Evolutionary conservation across 306 rosid species (phyloP).

Genomic region (Glycine soja): DNA sequence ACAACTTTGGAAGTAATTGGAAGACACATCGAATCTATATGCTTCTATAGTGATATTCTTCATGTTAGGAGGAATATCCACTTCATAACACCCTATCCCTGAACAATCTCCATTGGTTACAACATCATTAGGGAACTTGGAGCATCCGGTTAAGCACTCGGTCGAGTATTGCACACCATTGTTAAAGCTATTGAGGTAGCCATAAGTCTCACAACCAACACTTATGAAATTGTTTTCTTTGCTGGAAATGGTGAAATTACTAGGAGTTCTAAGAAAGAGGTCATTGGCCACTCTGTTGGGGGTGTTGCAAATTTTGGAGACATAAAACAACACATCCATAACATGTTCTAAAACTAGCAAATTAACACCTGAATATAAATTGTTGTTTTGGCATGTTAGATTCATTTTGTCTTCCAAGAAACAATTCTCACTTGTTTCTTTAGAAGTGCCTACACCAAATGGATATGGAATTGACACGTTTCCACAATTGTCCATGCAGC

Average conservation of each 20-base stretch:
- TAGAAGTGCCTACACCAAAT: slow-evolving; percentile 28
- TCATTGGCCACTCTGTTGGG: neutral
- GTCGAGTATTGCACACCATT: neutral
- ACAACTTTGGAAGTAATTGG: neutral
- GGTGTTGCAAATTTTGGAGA: neutral
- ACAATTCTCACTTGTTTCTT: neutral
- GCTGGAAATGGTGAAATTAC: slow-evolving; percentile 25
- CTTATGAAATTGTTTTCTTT: slow-evolving; percentile 22
- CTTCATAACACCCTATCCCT: slow-evolving; percentile 39
- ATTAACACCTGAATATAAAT: neutral
- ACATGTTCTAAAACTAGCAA: neutral
- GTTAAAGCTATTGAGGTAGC: neutral
- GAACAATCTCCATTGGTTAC: neutral
- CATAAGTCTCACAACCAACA: slow-evolving; percentile 36
- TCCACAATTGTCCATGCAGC: slow-evolving; percentile 31
- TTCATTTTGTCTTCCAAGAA: slow-evolving; percentile 2
- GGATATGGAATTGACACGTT: slow-evolving; percentile 32
- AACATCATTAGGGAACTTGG: neutral
- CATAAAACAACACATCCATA: neutral
- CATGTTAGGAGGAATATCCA: slow-evolving; percentile 23
- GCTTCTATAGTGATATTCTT: neutral
- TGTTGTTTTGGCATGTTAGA: neutral
- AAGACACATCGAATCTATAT: neutral
- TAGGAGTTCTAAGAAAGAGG: neutral
- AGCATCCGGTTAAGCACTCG: slow-evolving; percentile 20